Evolutionary conservation across 306 rosid genomes (phyloP).

Genomic region (Quercus agrifolia): DNA sequence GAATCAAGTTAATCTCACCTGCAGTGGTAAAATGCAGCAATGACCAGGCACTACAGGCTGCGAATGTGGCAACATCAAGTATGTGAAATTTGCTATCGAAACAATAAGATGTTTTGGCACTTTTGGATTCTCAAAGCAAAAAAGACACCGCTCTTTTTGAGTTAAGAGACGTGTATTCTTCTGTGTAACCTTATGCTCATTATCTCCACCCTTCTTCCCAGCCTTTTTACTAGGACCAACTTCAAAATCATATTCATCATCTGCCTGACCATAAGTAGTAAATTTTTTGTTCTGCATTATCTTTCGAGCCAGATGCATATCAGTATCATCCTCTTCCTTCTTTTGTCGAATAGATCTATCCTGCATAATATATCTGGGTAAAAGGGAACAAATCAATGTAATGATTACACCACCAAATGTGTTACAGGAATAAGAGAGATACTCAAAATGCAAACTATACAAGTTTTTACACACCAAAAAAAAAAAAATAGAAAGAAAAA

Average conservation of each 20-base stretch:
- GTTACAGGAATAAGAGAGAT: constrained; percentile 1
- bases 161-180: constrained; percentile 48
- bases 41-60: constrained; percentile 85
- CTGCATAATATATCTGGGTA: constrained; percentile 42
- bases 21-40: constrained; percentile 87
- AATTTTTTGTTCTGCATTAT: constrained; percentile 76
- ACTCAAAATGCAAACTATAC: constrained; percentile 3
- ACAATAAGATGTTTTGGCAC: constrained; percentile 82
- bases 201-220: constrained; percentile 54
- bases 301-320: constrained; percentile 76
- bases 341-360: constrained; percentile 43
- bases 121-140: constrained; percentile 78
- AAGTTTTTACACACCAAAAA: neutral
- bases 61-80: constrained; percentile 86
- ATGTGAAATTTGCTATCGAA: constrained; percentile 72
- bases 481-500: neutral
- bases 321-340: constrained; percentile 76
- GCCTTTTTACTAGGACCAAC: constrained; percentile 59
- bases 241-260: constrained; percentile 88
- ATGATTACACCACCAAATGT: neutral
- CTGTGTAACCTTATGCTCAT: constrained; percentile 45
- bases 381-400: constrained; percentile 18
- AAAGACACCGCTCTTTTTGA: constrained; percentile 77
- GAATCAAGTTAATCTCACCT: constrained; percentile 47
- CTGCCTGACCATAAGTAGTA: constrained; percentile 59